phyloP scores from a whole-genome alignment of 2,329 filamentous ascomycete species.

The Diaporthe eres region DNA sequence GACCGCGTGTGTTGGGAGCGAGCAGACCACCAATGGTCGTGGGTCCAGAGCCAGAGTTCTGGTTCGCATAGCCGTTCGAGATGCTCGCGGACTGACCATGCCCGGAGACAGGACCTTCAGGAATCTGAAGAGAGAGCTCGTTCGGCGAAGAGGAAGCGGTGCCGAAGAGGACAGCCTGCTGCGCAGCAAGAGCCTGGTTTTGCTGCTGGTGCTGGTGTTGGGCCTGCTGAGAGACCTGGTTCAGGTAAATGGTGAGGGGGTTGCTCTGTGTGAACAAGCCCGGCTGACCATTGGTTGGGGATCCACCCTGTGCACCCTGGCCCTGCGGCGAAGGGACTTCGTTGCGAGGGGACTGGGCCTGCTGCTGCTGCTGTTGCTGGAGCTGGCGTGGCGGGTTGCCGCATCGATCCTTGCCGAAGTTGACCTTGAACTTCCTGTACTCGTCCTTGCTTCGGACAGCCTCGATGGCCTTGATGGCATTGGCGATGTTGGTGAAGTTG shows the following conservation, averaged over 20 bases:
- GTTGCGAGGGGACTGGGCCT: constrained; percentile 76
- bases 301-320: constrained; percentile 72
- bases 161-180: constrained; percentile 86
- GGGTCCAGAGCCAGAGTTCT: constrained; percentile 66
- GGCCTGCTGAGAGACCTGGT: constrained; percentile 81
- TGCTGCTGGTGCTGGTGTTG: constrained; percentile 79
- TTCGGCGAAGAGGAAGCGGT: constrained; percentile 74
- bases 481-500: constrained; percentile 99
- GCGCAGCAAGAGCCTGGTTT: constrained; percentile 77
- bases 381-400: constrained; percentile 95
- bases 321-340: constrained; percentile 71
- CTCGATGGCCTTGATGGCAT: constrained; percentile 99
- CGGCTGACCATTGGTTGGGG: constrained; percentile 70
- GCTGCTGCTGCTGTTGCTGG: constrained; percentile 64
- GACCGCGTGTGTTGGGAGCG: constrained; percentile 76
- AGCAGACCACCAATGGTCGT: constrained; percentile 84
- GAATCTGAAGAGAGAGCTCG: constrained; percentile 70
- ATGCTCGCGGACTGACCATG: constrained; percentile 78
- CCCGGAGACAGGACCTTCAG: constrained; percentile 72
- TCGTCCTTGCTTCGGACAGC: constrained; percentile 94
- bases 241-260: constrained; percentile 93
- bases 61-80: constrained; percentile 73
- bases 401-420: constrained; percentile 98
- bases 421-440: constrained; percentile 99
- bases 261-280: constrained; percentile 87